Evolutionary conservation across 345 rosid species (phyloP).

Genomic region (Salix caprea): DNA sequence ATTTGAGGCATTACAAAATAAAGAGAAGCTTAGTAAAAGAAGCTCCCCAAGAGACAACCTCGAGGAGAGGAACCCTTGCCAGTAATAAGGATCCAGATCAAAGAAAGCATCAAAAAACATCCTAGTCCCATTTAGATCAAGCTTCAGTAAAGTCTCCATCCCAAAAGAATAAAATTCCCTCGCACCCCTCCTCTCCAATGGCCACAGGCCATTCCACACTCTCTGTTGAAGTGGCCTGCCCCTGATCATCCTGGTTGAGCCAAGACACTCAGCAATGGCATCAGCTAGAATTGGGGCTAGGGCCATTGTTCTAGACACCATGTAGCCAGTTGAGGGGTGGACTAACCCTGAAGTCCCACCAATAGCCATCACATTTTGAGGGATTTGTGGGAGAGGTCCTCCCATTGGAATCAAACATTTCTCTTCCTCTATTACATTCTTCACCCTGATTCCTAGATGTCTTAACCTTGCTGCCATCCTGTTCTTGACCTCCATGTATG

Average conservation of each 20-base stretch:
- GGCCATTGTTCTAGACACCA: constrained; percentile 53
- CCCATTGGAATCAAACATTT: constrained; percentile 81
- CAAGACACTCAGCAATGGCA: constrained; percentile 58
- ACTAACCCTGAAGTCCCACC: constrained; percentile 66
- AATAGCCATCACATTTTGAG: constrained; percentile 57
- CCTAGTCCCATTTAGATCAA: constrained; percentile 47
- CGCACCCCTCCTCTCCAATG: constrained; percentile 34
- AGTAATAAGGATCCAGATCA: constrained; percentile 48
- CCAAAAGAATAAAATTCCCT: constrained; percentile 56
- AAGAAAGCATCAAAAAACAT: constrained; percentile 64
- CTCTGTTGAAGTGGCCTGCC: constrained; percentile 47
- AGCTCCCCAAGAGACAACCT: constrained; percentile 49
- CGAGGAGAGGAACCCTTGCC: constrained; percentile 66
- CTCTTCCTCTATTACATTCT: constrained; percentile 50
- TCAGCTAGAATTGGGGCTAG: constrained; percentile 44
- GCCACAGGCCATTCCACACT: constrained; percentile 62
- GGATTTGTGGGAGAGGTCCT: constrained; percentile 59
- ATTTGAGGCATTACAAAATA: constrained; percentile 47
- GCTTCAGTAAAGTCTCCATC: constrained; percentile 66
- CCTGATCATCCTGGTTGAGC: constrained; percentile 60
- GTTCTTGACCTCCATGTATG: constrained; percentile 48
- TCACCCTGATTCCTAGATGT: constrained; percentile 58
- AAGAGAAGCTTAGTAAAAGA: constrained; percentile 31
- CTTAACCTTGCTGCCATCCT: constrained; percentile 69
- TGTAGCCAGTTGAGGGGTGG: constrained; percentile 70